Percentiles rank a stretch among this genome's conserved stretches.
Evolutionary conservation across 2,329 filamentous ascomycete genomes (phyloP).

Genomic region (Hypocreales sp.): DNA sequence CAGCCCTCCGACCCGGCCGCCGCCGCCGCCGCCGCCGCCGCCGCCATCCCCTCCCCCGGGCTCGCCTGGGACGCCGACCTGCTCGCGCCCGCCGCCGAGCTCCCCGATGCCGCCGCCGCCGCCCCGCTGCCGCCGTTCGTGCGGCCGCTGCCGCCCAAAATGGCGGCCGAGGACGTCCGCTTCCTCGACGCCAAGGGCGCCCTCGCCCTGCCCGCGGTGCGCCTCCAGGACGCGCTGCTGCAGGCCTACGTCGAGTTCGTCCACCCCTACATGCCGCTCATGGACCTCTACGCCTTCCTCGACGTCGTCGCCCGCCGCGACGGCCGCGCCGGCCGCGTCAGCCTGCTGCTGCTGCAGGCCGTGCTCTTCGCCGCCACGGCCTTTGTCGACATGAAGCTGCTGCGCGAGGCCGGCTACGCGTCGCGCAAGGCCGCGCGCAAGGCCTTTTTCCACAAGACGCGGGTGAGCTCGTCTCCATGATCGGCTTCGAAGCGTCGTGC

Average conservation of each 20-base stretch:
- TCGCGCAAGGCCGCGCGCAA: slow-evolving; percentile 72
- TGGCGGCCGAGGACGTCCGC: slow-evolving; percentile 66
- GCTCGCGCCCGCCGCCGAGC: slow-evolving; percentile 21
- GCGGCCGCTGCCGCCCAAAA: slow-evolving; percentile 60
- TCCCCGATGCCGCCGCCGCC: slow-evolving; percentile 23
- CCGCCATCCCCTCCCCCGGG: slow-evolving; percentile 13
- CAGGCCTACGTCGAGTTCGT: slow-evolving; percentile 78
- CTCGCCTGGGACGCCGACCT: slow-evolving; percentile 2
- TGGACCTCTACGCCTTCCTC: slow-evolving; percentile 52
- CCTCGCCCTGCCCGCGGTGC: slow-evolving; percentile 53
- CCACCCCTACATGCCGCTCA: slow-evolving; percentile 82
- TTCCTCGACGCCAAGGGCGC: slow-evolving; percentile 79
- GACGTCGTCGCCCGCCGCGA: slow-evolving; percentile 48
- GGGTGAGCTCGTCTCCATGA: too few species aligned
- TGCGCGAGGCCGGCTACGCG: slow-evolving; percentile 63
- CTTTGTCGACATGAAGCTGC: slow-evolving; percentile 66
- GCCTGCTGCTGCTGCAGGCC: slow-evolving; percentile 79
- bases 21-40: not conserved
- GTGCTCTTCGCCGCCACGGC: slow-evolving; percentile 90
- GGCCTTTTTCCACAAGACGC: slow-evolving; percentile 76
- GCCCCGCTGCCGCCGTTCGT: slow-evolving; percentile 52
- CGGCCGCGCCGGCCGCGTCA: slow-evolving; percentile 56
- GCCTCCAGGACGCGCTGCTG: slow-evolving; percentile 66
- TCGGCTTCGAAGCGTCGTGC: too few species aligned
- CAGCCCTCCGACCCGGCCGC: slow-evolving; percentile 6